Evolutionary conservation across 2,329 filamentous ascomycete species (phyloP), one percentile per base, ranked within the genome.

Genomic region (Setomelanomma holmii): DNA sequence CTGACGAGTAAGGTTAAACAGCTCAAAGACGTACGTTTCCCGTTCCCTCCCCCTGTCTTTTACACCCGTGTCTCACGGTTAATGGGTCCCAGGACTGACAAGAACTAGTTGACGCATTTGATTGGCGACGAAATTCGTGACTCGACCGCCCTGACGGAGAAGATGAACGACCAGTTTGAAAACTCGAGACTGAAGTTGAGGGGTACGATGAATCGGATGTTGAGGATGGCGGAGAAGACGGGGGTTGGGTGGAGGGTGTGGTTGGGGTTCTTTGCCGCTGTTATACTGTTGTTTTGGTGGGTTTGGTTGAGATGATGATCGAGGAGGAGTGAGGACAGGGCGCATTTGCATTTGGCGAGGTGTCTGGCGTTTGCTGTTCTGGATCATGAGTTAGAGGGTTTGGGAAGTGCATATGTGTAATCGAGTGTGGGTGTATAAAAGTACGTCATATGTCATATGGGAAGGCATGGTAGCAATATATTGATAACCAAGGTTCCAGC

Each of bases 201-300:
- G 39, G 92, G 93, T 47, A 98, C 96, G 16, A 98, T 99, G 95
- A 96, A 91, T 73, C 83, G 93, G 53, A 99, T 99, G 95, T 78
- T 98, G 61, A 73, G 93, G 47, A 99, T 99, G 95, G 95, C 95
- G 4, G 86, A 98, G 78, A 84, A 87, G 67, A 96, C 93, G 2
- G 95, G 95, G n/a, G 88, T 99, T 8, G 89, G 92, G 68, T 99
- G 95, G 95, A 93, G 86, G 76, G 89, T 93, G 51, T 99, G 95
- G 95, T 75, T 97, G 45, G 82, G 80, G 38, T 99, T 99, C 77
- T 96, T 99, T 73, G 82, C 86, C 5, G 89, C 87, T 30, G 90
- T 98, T 16, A 85, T 89, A 57, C 72, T 93, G 49, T 75, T 98
- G 61, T 99, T 99, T 75, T 85, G 86, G 63, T 99, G 93, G 75